These are phyloP conservation scores for Claviceps capensis DNA, from an alignment of 2,329 filamentous ascomycete species.

Conservation along the genomic window DNA sequence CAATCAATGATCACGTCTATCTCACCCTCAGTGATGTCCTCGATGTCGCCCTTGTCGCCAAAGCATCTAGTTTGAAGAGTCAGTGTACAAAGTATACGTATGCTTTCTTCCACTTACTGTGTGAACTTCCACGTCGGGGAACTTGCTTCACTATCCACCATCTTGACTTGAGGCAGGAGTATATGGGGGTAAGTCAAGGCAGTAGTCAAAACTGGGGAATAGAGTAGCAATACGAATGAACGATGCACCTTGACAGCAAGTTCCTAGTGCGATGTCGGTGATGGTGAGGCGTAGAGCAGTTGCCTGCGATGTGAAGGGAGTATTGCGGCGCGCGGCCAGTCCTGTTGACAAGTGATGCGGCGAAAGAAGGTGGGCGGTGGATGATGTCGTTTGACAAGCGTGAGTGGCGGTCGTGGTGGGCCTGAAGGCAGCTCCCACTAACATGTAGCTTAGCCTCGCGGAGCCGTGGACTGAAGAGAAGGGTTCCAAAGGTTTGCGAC, in stretches of 20 bases:
- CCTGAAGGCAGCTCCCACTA: conserved; percentile 9
- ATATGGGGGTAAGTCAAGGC: conserved; percentile 5
- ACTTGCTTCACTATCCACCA: conserved; percentile 92
- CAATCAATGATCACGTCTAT: conserved; percentile 1
- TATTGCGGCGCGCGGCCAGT: conserved; percentile 7
- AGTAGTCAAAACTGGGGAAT: background rate
- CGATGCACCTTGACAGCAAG: background rate
- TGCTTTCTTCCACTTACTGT: conserved; percentile 53
- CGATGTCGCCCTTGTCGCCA: conserved; percentile 97
- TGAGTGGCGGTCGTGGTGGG: conserved; percentile 9
- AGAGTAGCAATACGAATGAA: background rate
- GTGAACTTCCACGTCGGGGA: conserved; percentile 99
- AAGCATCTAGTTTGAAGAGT: conserved; percentile 59
- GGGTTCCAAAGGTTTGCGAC: too few species aligned
- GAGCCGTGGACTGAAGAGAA: too few species aligned
- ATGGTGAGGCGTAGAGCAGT: conserved; percentile 2
- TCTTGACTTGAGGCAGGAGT: conserved; percentile 39
- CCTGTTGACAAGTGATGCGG: conserved; percentile 9
- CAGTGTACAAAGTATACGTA: conserved; percentile 10
- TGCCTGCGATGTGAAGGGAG: conserved; percentile 4
- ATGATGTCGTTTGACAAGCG: conserved; percentile 15
- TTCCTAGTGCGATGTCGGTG: conserved; percentile 2
- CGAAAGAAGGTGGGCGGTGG: conserved; percentile 10
- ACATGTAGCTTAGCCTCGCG: too few species aligned
- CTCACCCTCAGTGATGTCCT: conserved; percentile 93